These are phyloP conservation scores for Plantago elongata DNA, from an alignment of 257 asterid species.

Conservation along the genomic window DNA sequence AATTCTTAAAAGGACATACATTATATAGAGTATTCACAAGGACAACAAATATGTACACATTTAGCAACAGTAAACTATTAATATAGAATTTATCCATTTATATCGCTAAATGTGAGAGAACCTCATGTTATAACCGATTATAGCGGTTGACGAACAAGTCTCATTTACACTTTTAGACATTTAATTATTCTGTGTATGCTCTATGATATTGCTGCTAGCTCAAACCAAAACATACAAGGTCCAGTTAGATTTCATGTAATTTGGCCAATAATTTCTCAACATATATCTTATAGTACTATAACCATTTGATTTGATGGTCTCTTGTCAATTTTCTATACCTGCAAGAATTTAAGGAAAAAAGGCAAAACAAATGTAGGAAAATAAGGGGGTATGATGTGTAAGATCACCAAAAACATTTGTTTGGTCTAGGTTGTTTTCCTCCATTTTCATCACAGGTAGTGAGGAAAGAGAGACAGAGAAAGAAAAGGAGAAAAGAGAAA, in stretches of 20 bases:
- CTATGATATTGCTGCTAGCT: conserved; percentile 23
- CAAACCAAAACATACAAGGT: conserved; percentile 20
- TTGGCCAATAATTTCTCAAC: conserved; percentile 19
- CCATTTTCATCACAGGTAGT: conserved; percentile 38
- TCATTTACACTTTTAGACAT: conserved; percentile 18
- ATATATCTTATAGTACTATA: conserved; percentile 14
- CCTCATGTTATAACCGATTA: conserved; percentile 19
- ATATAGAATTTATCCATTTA: conserved; percentile 25
- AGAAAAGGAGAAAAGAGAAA: conserved; percentile 8
- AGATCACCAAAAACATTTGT: conserved; percentile 28
- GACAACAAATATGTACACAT: conserved; percentile 12
- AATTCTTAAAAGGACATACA: too few relatives aligned
- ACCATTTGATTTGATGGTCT: conserved; percentile 23
- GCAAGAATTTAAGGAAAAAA: conserved; percentile 2
- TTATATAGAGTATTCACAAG: neutral
- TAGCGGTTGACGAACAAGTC: conserved; percentile 35
- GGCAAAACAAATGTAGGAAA: conserved; percentile 7
- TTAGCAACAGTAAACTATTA: too few relatives aligned
- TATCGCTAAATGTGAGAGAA: conserved; percentile 32
- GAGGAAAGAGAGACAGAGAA: conserved; percentile 29
- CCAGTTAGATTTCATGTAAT: conserved; percentile 22
- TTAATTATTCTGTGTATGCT: conserved; percentile 10
- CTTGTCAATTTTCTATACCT: neutral
- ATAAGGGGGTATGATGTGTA: conserved; percentile 8
- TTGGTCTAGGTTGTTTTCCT: conserved; percentile 34